These are phyloP conservation scores for Mucor piriformis DNA, from an alignment of 371 early-diverging fungal species.

Conservation along the genomic window DNA sequence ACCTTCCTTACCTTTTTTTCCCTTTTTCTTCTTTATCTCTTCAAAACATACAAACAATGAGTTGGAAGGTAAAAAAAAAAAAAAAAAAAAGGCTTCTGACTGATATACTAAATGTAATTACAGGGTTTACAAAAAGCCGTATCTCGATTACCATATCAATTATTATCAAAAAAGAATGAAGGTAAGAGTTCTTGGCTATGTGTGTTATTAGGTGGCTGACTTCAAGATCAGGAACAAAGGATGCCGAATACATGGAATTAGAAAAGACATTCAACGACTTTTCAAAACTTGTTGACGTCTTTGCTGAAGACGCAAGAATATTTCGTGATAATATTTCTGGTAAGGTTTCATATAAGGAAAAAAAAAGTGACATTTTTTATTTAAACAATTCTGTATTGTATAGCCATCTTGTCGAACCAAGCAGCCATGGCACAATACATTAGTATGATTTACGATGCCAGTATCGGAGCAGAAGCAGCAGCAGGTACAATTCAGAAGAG, in stretches of 20 bases:
- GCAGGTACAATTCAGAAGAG: slow-evolving; percentile 43
- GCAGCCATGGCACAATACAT: slow-evolving; percentile 63
- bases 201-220: too few species aligned
- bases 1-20: neutral
- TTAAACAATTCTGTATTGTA: too few species aligned
- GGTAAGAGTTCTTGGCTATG: too few species aligned
- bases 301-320: slow-evolving; percentile 69
- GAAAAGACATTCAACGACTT: slow-evolving; percentile 64
- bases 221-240: slow-evolving; percentile 59
- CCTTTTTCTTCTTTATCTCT: neutral
- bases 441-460: slow-evolving; percentile 53
- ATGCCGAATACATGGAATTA: slow-evolving; percentile 68
- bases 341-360: slow-evolving; percentile 16
- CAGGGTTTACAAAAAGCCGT: slow-evolving; percentile 42
- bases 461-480: slow-evolving; percentile 27
- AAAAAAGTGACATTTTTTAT: too few species aligned
- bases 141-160: slow-evolving; percentile 39
- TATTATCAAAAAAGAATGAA: slow-evolving; percentile 50
- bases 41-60: neutral
- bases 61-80: neutral
- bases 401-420: slow-evolving; percentile 68
- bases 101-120: neutral
- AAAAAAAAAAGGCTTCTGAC: neutral
- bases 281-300: slow-evolving; percentile 55
- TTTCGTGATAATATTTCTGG: slow-evolving; percentile 78